These are phyloP conservation scores for Calonectria pseudoturangicola DNA, from an alignment of 2,329 filamentous ascomycete genomes.

Conservation along the genomic window DNA sequence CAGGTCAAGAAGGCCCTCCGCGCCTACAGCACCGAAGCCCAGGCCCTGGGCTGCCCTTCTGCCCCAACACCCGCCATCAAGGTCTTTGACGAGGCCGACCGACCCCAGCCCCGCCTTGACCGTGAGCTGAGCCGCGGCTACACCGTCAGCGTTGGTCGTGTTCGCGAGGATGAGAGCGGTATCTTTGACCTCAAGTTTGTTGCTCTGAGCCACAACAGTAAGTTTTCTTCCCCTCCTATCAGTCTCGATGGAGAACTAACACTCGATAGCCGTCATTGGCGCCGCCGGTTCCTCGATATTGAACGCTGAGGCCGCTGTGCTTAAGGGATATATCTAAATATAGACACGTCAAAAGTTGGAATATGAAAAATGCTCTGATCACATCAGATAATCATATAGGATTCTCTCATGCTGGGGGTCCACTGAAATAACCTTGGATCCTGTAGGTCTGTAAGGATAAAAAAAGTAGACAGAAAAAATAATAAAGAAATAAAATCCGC, in stretches of 20 bases:
- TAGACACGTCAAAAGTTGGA: constrained; percentile 32
- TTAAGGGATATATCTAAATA: constrained; percentile 86
- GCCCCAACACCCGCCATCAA: constrained; percentile 88
- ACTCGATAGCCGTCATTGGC: constrained; percentile 84
- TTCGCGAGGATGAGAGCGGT: constrained; percentile 89
- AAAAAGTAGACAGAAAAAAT: background rate
- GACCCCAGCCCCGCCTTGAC: constrained; percentile 94
- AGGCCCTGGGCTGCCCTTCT: constrained; percentile 89
- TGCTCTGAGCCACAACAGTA: constrained; percentile 87
- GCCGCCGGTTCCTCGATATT: constrained; percentile 97
- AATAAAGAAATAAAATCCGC: background rate
- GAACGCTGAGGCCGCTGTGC: constrained; percentile 92
- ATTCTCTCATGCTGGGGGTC: background rate
- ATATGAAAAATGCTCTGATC: constrained; percentile 11
- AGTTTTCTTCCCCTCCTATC: constrained; percentile 54
- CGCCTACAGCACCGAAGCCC: constrained; percentile 87
- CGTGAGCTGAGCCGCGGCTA: constrained; percentile 90
- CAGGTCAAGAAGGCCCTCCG: constrained; percentile 87
- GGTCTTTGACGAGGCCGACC: constrained; percentile 91
- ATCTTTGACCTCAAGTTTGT: constrained; percentile 98
- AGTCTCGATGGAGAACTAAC: constrained; percentile 20
- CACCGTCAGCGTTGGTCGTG: constrained; percentile 90
- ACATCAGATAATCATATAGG: constrained; percentile 15
- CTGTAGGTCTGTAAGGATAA: background rate
- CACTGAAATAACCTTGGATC: background rate